These are phyloP conservation scores for Iris pallida DNA, from an alignment of 116 monocot genomes.

Conservation along the genomic window DNA sequence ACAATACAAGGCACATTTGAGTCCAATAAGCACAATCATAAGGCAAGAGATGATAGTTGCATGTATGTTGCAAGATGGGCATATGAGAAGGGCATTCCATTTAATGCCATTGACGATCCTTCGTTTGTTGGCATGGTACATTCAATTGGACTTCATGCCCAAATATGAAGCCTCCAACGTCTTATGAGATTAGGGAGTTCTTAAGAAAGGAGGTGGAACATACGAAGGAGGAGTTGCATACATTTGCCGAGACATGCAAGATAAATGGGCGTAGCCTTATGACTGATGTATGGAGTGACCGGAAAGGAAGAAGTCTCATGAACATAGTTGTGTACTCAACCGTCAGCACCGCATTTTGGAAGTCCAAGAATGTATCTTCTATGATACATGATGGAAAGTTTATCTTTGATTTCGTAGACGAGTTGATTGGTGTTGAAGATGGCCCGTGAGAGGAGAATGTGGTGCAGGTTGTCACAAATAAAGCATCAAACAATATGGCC, in stretches of 20 bases:
- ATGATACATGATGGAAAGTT: no score
- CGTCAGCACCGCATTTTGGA: neutral
- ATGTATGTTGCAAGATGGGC: no score
- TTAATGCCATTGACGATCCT: no score
- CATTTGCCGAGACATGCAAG: neutral
- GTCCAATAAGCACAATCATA: no score
- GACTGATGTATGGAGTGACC: constrained; percentile 2
- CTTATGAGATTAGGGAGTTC: neutral
- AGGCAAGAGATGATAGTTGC: no score
- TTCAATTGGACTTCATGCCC: neutral
- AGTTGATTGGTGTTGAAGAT: no score
- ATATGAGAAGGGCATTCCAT: no score
- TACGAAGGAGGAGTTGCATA: neutral
- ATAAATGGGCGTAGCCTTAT: constrained; percentile 4
- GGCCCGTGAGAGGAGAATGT: no score
- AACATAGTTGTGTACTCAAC: neutral
- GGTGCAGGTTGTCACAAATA: no score
- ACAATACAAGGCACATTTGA: no score
- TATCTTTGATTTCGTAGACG: no score
- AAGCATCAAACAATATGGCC: no score
- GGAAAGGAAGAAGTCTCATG: constrained; percentile 1
- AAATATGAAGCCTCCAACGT: neutral
- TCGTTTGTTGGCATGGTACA: neutral
- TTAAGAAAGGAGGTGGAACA: neutral
- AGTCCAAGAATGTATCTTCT: neutral